A percentile compares a stretch with the other conserved stretches of the same genome.
These are phyloP conservation scores for Salix udensis DNA, from an alignment of 345 rosid genomes.

Conservation along the genomic window DNA sequence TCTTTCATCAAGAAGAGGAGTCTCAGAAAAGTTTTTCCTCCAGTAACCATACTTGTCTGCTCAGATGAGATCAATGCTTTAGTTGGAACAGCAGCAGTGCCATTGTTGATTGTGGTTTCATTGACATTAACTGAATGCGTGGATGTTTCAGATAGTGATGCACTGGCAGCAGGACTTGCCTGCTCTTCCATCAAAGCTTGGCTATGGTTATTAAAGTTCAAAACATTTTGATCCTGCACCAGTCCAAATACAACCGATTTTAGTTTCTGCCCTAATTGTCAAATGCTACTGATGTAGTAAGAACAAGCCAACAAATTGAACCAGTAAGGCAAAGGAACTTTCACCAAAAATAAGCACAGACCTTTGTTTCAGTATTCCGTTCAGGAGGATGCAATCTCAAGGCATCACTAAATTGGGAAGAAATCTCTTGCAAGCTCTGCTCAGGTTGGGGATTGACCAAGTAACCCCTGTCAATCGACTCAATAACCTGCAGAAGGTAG, in stretches of 20 bases:
- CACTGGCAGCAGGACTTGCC: constrained; percentile 37
- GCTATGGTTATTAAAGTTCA: constrained; percentile 29
- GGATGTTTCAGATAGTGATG: constrained; percentile 35
- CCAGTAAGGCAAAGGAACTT: constrained; percentile 8
- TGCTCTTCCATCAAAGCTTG: constrained; percentile 53
- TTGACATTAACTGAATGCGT: constrained; percentile 28
- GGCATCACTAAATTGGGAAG: constrained; percentile 64
- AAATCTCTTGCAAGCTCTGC: constrained; percentile 53
- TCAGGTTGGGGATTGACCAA: constrained; percentile 41
- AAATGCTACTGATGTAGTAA: not conserved
- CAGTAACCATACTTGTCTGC: constrained; percentile 26
- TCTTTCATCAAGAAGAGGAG: constrained; percentile 73
- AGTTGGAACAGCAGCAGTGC: constrained; percentile 27
- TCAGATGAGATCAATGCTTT: constrained; percentile 42
- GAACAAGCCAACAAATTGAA: constrained; percentile 6
- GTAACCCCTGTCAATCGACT: constrained; percentile 48
- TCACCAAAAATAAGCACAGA: constrained; percentile 23
- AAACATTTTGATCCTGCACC: constrained; percentile 46
- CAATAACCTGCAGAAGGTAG: constrained; percentile 46
- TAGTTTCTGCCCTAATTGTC: constrained; percentile 3
- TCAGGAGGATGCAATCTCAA: constrained; percentile 46
- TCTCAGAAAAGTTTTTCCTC: constrained; percentile 46
- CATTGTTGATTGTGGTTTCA: constrained; percentile 33
- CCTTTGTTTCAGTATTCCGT: constrained; percentile 55
- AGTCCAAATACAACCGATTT: constrained; percentile 19